Evolutionary conservation across 139 green algal genomes (phyloP), one percentile per base, ranked within the genome.

Genomic region (Closterium sp.): DNA sequence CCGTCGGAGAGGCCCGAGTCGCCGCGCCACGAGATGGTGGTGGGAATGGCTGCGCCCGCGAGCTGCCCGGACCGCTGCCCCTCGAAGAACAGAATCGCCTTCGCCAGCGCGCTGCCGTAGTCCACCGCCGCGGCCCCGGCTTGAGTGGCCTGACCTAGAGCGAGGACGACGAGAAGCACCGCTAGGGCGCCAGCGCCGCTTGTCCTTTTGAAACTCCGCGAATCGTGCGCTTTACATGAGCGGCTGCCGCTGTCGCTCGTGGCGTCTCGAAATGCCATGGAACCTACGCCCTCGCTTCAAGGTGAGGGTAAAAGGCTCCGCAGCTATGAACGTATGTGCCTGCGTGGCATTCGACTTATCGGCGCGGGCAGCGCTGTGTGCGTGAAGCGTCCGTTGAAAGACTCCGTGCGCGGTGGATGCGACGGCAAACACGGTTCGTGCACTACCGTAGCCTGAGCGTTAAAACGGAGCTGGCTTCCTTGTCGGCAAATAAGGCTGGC

Each of bases 61-160:
- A 96, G 91, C 90, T 92, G 88, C 28, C 90, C 90, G 0, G 90
- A 93, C 31, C 90, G 38, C 87, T 93, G 90, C 90, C 25, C 90
- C n/a, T 93, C 90, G 30, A 91, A 93, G 64, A 92, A 93, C 87
- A 93, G 33, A 25, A 93, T 31, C 6, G 90, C 38, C 43, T 93
- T 93, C 21, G 21, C 31, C 31, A 93, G 30, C 23, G 90, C 90
- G 31, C 90, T 33, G 28, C 23, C 25, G 1, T 93, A 93, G 81
- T 93, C 83, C 83, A 76, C 55, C 55, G 55, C 55, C 55, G 55
- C 55, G 55, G 1, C 55, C 16, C 0, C 55, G 55, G 3, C 55
- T 76, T 76, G 12, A 76, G 25, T 19, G 12, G 16, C 55, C 55
- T 76, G 55, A 76, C 55, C 55, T 76, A 76, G 25, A 16, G 25